phyloP scores from a whole-genome alignment of 345 rosid species.

The Balakata baccata region DNA sequence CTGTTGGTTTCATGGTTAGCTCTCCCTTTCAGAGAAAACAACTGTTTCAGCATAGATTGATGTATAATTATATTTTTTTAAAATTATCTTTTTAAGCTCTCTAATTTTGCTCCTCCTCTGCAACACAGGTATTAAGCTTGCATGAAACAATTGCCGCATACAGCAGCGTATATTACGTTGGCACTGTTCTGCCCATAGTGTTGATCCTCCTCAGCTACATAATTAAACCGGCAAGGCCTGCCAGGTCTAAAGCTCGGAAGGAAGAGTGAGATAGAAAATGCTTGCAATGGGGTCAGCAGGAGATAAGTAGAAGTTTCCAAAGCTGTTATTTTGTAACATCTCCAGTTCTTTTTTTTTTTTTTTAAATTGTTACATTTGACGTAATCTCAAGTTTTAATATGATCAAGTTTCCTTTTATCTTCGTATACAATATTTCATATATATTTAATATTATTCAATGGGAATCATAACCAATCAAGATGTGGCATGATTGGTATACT shows the following conservation, averaged over 20 bases:
- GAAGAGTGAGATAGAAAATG: slow-evolving; percentile 41
- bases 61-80: background rate
- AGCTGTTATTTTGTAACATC: slow-evolving; percentile 3
- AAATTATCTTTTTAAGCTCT: background rate
- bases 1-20: slow-evolving; percentile 90
- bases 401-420: too few relatives aligned
- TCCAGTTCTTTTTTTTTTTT: background rate
- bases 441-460: too few relatives aligned
- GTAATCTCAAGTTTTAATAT: too few relatives aligned
- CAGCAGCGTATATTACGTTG: slow-evolving; percentile 70
- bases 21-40: background rate
- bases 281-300: slow-evolving; percentile 2
- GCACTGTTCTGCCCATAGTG: slow-evolving; percentile 63
- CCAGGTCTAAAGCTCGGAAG: slow-evolving; percentile 57
- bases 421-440: too few relatives aligned
- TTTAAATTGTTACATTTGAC: slow-evolving; percentile 1
- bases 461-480: too few relatives aligned
- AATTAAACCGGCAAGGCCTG: slow-evolving; percentile 62
- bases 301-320: background rate
- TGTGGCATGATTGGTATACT: too few relatives aligned
- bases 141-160: slow-evolving; percentile 68
- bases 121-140: slow-evolving; percentile 66
- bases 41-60: background rate
- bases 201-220: slow-evolving; percentile 62
- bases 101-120: slow-evolving; percentile 9